Percentiles rank a stretch among this genome's conserved stretches.
Conservation (phyloP, 345 rosid species). For the Euphorbia peplus region DNA sequence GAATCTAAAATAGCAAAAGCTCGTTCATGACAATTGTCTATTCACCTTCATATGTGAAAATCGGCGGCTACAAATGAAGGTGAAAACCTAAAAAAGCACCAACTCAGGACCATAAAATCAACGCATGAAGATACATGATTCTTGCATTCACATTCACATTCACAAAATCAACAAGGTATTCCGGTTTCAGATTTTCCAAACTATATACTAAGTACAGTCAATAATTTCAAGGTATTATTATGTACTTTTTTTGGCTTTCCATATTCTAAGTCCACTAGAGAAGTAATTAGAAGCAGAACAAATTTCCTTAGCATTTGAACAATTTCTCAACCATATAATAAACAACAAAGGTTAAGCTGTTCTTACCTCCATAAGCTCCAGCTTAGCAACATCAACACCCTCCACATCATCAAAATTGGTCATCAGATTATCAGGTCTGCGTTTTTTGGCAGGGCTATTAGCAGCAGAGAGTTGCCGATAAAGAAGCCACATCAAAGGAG, state of each 20-base stretch:
- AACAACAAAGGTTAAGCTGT: neutral
- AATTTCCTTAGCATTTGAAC: neutral
- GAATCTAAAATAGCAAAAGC: too few relatives aligned
- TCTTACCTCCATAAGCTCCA: conserved; percentile 85
- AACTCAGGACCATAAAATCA: neutral
- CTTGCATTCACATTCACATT: neutral
- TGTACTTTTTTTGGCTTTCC: neutral
- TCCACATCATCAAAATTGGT: conserved; percentile 88
- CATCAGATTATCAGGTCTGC: conserved; percentile 51
- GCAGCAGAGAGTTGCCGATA: conserved; percentile 88
- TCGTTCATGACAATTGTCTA: neutral
- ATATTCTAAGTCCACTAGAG: neutral
- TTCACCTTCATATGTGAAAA: neutral
- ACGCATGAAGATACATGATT: neutral
- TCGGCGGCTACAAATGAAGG: neutral
- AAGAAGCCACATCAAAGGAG: conserved; percentile 95
- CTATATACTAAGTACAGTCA: too few relatives aligned
- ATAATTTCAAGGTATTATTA: neutral
- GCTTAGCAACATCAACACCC: conserved; percentile 92
- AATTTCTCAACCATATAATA: conserved; percentile 3
- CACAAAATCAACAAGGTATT: neutral
- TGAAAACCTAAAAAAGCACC: neutral
- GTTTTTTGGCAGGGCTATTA: conserved; percentile 76
- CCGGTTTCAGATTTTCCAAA: neutral
- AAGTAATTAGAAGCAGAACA: neutral